These are phyloP conservation scores for Colletotrichum simmondsii DNA, from an alignment of 2,329 filamentous ascomycete genomes.

Conservation along the genomic window DNA sequence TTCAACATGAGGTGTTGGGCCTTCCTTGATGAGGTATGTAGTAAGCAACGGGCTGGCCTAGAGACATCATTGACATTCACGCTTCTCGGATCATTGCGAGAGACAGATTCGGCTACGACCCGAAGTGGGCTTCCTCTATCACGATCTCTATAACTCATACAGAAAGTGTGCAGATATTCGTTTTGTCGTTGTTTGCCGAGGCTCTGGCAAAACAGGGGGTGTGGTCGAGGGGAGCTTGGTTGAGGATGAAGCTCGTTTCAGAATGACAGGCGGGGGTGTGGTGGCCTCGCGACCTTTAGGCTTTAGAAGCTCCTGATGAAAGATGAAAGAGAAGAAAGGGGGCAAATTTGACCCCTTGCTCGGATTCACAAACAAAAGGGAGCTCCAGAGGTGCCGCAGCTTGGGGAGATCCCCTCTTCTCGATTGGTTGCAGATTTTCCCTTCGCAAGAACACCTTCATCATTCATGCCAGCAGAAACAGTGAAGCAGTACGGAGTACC, in stretches of 20 bases:
- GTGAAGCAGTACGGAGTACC: too few species aligned
- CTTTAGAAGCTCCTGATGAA: too few species aligned
- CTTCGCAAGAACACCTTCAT: background rate
- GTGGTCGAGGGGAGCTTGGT: slow-evolving; percentile 3
- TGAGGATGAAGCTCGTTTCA: slow-evolving; percentile 32
- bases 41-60: too few species aligned
- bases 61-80: too few species aligned
- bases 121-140: background rate
- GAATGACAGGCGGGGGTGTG: slow-evolving; percentile 10
- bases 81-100: too few species aligned
- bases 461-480: too few species aligned
- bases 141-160: background rate
- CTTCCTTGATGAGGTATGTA: too few species aligned
- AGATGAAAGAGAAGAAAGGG: too few species aligned
- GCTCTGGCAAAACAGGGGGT: background rate
- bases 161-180: background rate
- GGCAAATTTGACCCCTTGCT: background rate
- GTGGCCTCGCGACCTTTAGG: background rate
- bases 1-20: too few species aligned
- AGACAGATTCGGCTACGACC: too few species aligned
- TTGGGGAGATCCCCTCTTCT: background rate
- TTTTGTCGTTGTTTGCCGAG: background rate
- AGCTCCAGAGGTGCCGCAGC: slow-evolving; percentile 4
- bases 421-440: background rate
- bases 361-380: background rate